Conservation (phyloP, 257 asterid genomes). For the Solanum clarkiae region DNA sequence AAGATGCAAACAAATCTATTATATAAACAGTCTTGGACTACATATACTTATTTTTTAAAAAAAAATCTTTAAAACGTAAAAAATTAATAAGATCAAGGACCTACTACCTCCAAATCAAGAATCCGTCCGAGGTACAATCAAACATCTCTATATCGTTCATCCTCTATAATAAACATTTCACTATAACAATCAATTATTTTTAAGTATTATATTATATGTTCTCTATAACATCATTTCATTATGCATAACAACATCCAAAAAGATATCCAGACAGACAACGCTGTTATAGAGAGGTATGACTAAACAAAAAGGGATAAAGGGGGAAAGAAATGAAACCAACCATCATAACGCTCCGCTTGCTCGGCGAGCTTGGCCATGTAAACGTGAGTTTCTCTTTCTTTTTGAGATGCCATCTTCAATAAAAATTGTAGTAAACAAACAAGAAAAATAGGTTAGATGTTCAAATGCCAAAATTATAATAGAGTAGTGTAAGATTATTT, state of each 20-base stretch:
- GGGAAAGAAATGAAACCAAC: conserved; percentile 7
- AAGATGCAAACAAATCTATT: background rate
- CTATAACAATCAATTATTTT: background rate
- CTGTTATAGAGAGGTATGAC: background rate
- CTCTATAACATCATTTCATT: background rate
- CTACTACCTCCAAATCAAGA: background rate
- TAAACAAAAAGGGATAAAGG: background rate
- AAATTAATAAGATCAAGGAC: background rate
- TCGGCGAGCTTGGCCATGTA: conserved; percentile 83
- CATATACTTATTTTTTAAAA: background rate
- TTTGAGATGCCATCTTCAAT: conserved; percentile 46
- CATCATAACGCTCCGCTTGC: conserved; percentile 89
- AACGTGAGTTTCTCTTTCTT: conserved; percentile 68
- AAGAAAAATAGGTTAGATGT: background rate
- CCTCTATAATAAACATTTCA: background rate
- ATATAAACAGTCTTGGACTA: background rate
- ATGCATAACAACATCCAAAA: background rate
- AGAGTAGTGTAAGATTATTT: background rate
- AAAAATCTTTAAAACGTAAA: background rate
- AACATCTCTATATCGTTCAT: background rate
- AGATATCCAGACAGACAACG: background rate
- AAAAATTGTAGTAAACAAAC: background rate
- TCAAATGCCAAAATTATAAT: background rate
- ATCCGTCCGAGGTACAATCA: background rate
- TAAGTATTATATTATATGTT: background rate